phyloP scores from a whole-genome alignment of 2,329 filamentous ascomycete species.

The Bipolaris bicolor region DNA sequence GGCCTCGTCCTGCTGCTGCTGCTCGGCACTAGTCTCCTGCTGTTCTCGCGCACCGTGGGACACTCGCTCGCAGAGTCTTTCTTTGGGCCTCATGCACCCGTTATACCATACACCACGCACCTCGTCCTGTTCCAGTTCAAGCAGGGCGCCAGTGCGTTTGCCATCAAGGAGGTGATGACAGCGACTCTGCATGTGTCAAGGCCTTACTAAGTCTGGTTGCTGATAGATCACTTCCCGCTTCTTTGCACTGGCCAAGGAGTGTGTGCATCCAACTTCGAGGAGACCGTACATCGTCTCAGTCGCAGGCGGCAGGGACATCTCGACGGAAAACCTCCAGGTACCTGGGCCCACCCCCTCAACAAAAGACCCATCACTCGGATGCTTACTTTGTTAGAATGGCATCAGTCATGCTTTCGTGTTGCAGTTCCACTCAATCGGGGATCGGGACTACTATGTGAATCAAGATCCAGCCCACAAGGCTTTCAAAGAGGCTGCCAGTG shows the following conservation, averaged over 20 bases:
- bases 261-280: slow-evolving; percentile 35
- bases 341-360: neutral
- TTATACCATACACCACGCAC: slow-evolving; percentile 35
- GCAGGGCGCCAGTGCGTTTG: slow-evolving; percentile 28
- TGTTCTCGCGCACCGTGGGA: slow-evolving; percentile 29
- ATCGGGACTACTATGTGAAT: slow-evolving; percentile 54
- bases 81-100: slow-evolving; percentile 22
- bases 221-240: slow-evolving; percentile 39
- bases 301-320: slow-evolving; percentile 42
- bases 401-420: slow-evolving; percentile 54
- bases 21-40: slow-evolving; percentile 17
- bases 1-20: slow-evolving; percentile 22
- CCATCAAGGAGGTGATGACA: slow-evolving; percentile 37
- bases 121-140: slow-evolving; percentile 46
- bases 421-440: slow-evolving; percentile 49
- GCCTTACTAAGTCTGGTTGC: slow-evolving; percentile 15
- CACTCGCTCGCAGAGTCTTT: slow-evolving; percentile 25
- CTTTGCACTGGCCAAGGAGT: slow-evolving; percentile 39
- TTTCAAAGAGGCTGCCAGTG: slow-evolving; percentile 46
- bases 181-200: neutral
- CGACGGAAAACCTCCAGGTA: slow-evolving; percentile 44
- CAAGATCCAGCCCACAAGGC: slow-evolving; percentile 49
- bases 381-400: slow-evolving; percentile 54
- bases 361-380: slow-evolving; percentile 47
- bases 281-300: slow-evolving; percentile 40